Evolutionary conservation across 2,329 filamentous ascomycete genomes (phyloP).

Genomic region (Cytospora piceicola): DNA sequence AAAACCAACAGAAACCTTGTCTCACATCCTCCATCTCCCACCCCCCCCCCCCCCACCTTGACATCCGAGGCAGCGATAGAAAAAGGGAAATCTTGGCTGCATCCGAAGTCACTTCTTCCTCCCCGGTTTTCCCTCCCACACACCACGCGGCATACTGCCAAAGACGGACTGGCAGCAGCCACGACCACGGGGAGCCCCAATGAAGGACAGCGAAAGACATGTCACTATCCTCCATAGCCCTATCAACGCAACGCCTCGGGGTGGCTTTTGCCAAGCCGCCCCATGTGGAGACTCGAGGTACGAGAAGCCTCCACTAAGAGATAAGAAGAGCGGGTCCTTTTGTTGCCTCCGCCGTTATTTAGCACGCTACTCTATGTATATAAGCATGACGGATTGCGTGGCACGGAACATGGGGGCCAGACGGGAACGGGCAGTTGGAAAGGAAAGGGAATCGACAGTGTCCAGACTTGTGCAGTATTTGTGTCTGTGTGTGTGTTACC

Average conservation of each 20-base stretch:
- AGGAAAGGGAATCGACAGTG: too few species aligned
- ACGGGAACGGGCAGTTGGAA: too few species aligned
- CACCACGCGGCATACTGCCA: not conserved
- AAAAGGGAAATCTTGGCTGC: constrained; percentile 4
- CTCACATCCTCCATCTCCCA: not conserved
- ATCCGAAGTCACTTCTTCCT: not conserved
- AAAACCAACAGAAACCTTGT: not conserved
- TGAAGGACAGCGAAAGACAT: not conserved
- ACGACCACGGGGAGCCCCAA: not conserved
- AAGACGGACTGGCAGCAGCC: not conserved
- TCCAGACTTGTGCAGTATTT: too few species aligned
- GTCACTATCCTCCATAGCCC: not conserved
- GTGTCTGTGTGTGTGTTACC: too few species aligned
- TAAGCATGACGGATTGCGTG: too few species aligned
- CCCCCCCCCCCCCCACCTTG: not conserved
- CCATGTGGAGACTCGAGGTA: constrained; percentile 9
- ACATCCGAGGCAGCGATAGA: not conserved
- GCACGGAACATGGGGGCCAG: too few species aligned
- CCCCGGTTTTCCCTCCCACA: not conserved
- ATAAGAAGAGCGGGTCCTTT: constrained; percentile 11
- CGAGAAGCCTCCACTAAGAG: constrained; percentile 9
- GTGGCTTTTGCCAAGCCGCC: constrained; percentile 13
- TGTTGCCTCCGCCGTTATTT: not conserved
- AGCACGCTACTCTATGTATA: not conserved
- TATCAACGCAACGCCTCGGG: not conserved